A percentile compares a stretch with the other conserved stretches of the same genome.
phyloP scores from a whole-genome alignment of 805 yeast genomes.

The Isabelozyma gotoi region DNA sequence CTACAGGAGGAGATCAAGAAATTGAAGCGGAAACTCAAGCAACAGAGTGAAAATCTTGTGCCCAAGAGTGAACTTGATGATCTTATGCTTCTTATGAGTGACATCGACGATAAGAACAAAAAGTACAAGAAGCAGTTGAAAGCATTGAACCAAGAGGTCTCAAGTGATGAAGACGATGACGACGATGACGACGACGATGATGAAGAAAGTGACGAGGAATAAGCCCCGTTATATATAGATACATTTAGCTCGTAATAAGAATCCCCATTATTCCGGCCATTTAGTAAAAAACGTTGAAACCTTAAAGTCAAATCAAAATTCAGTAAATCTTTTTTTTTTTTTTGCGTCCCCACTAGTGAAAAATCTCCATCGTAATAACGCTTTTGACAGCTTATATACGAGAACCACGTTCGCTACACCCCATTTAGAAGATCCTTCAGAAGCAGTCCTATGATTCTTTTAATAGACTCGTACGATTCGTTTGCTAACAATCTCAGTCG shows the following conservation, averaged over 20 bases:
- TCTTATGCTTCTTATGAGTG: conserved; percentile 71
- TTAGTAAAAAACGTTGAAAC: no score
- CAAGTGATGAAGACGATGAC: conserved; percentile 71
- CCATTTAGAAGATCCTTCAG: no score
- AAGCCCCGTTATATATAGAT: conserved; percentile 5
- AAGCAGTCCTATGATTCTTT: conserved; percentile 51
- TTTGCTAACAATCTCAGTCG: conserved; percentile 80
- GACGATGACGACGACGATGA: conserved; percentile 63
- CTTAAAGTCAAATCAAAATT: not conserved
- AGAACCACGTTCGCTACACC: no score
- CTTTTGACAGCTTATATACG: not conserved
- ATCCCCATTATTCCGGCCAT: no score
- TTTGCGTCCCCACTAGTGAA: not conserved
- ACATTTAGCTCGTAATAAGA: no score
- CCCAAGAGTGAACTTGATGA: conserved; percentile 67
- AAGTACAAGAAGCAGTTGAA: conserved; percentile 55
- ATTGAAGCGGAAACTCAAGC: conserved; percentile 4
- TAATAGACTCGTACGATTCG: conserved; percentile 93
- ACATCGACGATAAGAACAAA: conserved; percentile 66
- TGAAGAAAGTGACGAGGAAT: conserved; percentile 33
- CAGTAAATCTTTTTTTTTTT: not conserved
- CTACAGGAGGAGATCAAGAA: conserved; percentile 5
- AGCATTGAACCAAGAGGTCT: conserved; percentile 56
- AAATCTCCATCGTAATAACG: not conserved
- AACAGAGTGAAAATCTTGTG: conserved; percentile 24